Conservation (phyloP, 345 rosid genomes). For the Pelargonium nanum region DNA sequence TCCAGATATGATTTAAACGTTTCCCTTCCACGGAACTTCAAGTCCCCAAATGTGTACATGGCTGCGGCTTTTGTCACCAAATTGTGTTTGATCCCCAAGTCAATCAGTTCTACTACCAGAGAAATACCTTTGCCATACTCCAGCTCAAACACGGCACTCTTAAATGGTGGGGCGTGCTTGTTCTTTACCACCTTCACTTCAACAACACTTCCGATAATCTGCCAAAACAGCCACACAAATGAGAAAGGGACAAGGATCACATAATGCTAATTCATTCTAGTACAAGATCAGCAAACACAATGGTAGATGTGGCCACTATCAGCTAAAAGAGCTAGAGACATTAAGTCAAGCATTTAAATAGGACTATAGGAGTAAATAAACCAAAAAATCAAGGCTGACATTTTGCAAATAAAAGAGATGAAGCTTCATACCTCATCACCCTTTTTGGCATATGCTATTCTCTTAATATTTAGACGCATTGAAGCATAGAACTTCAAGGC, state of each 20-base stretch:
- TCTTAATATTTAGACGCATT: conserved; percentile 65
- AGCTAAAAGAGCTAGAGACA: no score
- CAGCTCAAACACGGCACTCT: conserved; percentile 72
- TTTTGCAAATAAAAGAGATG: conserved; percentile 3
- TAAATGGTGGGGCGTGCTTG: conserved; percentile 95
- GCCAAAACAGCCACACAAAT: conserved; percentile 10
- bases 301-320: no score
- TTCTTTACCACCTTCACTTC: conserved; percentile 84
- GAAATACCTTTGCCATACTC: conserved; percentile 94
- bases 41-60: conserved; percentile 32
- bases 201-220: conserved; percentile 71
- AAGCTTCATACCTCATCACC: conserved; percentile 81
- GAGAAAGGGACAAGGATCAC: no score
- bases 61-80: conserved; percentile 43
- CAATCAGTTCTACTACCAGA: conserved; percentile 59
- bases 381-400: background rate
- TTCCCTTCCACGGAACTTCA: conserved; percentile 69
- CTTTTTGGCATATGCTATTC: conserved; percentile 65
- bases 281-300: no score
- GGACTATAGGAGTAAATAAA: background rate
- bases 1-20: conserved; percentile 45
- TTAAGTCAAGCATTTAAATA: no score
- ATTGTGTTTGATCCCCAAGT: conserved; percentile 60
- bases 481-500: conserved; percentile 98
- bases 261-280: no score